Base-by-base conservation (phyloP, 2,329 filamentous ascomycete genomes). In the Penicillium sp. region DNA sequence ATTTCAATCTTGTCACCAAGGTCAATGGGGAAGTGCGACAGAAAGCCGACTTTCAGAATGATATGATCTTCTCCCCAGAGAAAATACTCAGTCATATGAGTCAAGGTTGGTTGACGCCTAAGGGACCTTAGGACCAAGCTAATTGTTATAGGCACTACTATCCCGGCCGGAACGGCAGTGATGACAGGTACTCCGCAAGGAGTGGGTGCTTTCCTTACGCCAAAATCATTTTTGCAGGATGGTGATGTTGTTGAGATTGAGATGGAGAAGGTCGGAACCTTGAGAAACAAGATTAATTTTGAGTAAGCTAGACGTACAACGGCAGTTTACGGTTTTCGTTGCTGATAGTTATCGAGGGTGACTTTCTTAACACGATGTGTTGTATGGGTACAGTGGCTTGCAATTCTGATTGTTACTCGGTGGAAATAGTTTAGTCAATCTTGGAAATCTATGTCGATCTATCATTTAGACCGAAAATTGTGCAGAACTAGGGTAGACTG, bases 181-280 rank as follows among this genome's bases (percentile, higher is more conserved):
- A 77, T 83, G 75, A 83, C 80, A 4, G 81, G 81, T 2, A 83
- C 81, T 2, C 79, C 80, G 1, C 65, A 67, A 1, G 76, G 76
- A 0, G 73, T 78, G 1, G 76, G 71, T 1, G 62, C 62, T 2
- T 77, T 76, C 44, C 66, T 46, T 16, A 50, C 45, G 8, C 57
- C 69, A 4, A 67, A 69, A 25, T 54, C 57, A 16, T 72, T 72
- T 29, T 56, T 78, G 25, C 66, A 72, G 25, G 53, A 77, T 57
- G 73, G 72, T 1, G 61, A 65, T 44, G 14, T 48, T 25, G 53
- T 63, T 8, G 61, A 75, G 74, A 44, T 64, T 25, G 51, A 59
- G 26, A 58, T 64, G 27, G 31, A 14, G 5, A 46, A 37, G 4
- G n/a, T 64, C 10, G 62, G 62, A 14, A 57, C 7, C 10, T 26